phyloP scores from a whole-genome alignment of 2,329 filamentous ascomycete species.

The Huntiella decipiens region DNA sequence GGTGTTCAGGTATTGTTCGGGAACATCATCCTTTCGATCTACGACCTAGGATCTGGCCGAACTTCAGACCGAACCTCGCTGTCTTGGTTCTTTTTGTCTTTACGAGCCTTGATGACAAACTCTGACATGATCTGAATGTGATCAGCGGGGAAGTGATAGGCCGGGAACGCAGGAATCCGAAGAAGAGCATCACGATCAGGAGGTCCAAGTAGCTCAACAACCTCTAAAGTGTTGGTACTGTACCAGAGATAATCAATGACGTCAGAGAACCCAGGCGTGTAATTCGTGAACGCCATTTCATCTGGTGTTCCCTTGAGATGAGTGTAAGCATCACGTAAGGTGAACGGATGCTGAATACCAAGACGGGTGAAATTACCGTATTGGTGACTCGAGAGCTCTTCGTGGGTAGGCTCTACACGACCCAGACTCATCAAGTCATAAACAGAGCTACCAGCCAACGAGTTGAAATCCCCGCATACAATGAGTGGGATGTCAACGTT shows the following conservation, averaged over 20 bases:
- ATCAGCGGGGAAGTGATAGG: constrained; percentile 86
- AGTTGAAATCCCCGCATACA: constrained; percentile 94
- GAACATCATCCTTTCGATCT: too few relatives aligned
- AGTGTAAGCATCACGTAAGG: constrained; percentile 73
- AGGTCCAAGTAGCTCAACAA: constrained; percentile 66
- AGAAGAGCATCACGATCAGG: constrained; percentile 73
- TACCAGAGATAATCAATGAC: constrained; percentile 98
- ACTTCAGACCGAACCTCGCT: constrained; percentile 29
- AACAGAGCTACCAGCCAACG: constrained; percentile 66
- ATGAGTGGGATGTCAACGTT: constrained; percentile 79
- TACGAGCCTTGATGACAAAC: constrained; percentile 73
- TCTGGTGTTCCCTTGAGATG: constrained; percentile 65
- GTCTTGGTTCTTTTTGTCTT: constrained; percentile 50
- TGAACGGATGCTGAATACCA: constrained; percentile 89
- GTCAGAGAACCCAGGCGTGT: constrained; percentile 79
- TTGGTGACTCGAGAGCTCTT: constrained; percentile 59
- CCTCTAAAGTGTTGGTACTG: constrained; percentile 72
- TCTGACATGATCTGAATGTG: constrained; percentile 80
- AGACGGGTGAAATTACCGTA: constrained; percentile 88
- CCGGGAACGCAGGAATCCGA: constrained; percentile 76
- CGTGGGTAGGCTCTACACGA: constrained; percentile 56
- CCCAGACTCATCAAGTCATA: constrained; percentile 79
- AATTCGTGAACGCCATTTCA: constrained; percentile 87
- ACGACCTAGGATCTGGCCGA: not conserved
- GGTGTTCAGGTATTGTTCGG: too few relatives aligned